A percentile compares a stretch with the other conserved stretches of the same genome.
Evolutionary conservation across 108 stramenopile genomes (phyloP).

Genomic region (Fistulifera solaris): DNA sequence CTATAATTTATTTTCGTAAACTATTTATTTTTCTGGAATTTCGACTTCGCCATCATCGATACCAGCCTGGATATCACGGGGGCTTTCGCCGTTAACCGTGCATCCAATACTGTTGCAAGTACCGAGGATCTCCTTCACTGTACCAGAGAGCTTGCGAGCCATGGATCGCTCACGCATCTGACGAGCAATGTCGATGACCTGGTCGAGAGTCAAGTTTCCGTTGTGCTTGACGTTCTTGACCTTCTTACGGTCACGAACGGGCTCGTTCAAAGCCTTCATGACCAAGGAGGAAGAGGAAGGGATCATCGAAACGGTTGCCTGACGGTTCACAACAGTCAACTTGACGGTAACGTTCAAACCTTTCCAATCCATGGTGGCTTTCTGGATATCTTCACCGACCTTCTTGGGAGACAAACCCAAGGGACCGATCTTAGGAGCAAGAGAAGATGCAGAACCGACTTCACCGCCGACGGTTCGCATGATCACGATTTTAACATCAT

Average conservation of each 20-base stretch:
- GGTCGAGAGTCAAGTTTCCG: conserved; percentile 99
- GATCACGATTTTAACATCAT: conserved; percentile 95
- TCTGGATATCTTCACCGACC: conserved; percentile 99
- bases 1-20: no score
- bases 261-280: conserved; percentile 99
- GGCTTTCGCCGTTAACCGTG: conserved; percentile 98
- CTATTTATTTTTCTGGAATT: conserved; percentile 81
- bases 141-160: conserved; percentile 90
- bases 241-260: conserved; percentile 99
- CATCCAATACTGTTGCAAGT: conserved; percentile 99
- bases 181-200: conserved; percentile 98
- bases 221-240: conserved; percentile 99
- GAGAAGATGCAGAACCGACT: conserved; percentile 93
- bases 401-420: conserved; percentile 99
- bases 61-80: conserved; percentile 81
- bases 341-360: conserved; percentile 99
- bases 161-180: conserved; percentile 96
- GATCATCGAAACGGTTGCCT: conserved; percentile 96
- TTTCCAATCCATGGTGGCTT: conserved; percentile 99
- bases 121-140: conserved; percentile 98
- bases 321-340: conserved; percentile 98
- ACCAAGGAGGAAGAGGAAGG: conserved; percentile 96
- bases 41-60: conserved; percentile 93
- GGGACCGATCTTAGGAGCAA: conserved; percentile 99
- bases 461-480: conserved; percentile 99